A percentile compares a stretch with the other conserved stretches of the same genome.
Conservation (phyloP, 805 yeast species). For the Yamadazyma olivae region DNA sequence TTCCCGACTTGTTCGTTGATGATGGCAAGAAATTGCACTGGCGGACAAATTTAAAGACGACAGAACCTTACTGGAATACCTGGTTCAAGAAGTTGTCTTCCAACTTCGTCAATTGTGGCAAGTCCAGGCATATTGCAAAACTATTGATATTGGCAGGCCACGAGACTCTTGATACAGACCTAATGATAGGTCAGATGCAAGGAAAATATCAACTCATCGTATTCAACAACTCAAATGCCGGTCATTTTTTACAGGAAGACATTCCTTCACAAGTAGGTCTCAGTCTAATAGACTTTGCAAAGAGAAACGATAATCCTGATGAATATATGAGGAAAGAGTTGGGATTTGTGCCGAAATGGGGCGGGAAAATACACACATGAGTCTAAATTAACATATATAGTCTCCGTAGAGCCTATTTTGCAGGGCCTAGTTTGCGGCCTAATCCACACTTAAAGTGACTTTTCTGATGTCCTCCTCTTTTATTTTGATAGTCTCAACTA, state of each 20-base stretch:
- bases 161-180: slow-evolving; percentile 78
- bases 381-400: too few relatives aligned
- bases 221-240: slow-evolving; percentile 51
- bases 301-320: slow-evolving; percentile 39
- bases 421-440: too few relatives aligned
- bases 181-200: slow-evolving; percentile 97
- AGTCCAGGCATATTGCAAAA: slow-evolving; percentile 46
- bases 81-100: slow-evolving; percentile 79
- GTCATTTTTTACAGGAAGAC: slow-evolving; percentile 97
- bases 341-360: slow-evolving; percentile 38
- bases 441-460: slow-evolving; percentile 46
- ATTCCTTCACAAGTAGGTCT: slow-evolving; percentile 65
- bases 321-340: slow-evolving; percentile 27
- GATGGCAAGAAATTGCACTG: slow-evolving; percentile 39
- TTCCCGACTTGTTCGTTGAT: slow-evolving; percentile 59
- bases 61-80: slow-evolving; percentile 68
- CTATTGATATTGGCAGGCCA: slow-evolving; percentile 82
- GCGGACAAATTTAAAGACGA: slow-evolving; percentile 60
- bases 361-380: slow-evolving; percentile 27
- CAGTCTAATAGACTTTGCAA: slow-evolving; percentile 48
- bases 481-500: slow-evolving; percentile 56
- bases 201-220: slow-evolving; percentile 91
- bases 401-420: too few relatives aligned
- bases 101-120: slow-evolving; percentile 36
- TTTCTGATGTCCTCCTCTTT: slow-evolving; percentile 27